Evolutionary conservation across 768 basidiomycete species (phyloP), one percentile per base, ranked within the genome.

Genomic region (Boletales sp.): DNA sequence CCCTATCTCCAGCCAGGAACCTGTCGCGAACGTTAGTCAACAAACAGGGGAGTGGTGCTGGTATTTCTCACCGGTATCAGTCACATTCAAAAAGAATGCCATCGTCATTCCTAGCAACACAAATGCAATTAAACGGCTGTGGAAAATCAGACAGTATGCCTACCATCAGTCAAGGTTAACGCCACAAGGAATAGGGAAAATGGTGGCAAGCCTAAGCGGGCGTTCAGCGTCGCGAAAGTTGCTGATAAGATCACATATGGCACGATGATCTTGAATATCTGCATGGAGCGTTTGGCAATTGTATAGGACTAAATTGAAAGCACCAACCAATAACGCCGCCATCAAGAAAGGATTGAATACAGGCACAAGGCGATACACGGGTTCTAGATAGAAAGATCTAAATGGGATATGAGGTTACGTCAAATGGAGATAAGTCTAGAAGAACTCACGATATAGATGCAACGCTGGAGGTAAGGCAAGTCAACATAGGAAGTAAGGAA

Each of bases 1-100:
- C 7, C 91, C 90, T 46, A 92, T 94, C 61, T 94, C 88, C 50
- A 93, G 71, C 91, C 91, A 94, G 4, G 87, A 90, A 0, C 91
- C 87, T 79, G 58, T 33, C 7, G 18, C 51, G 3, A 34, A 18
- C 42, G 45, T 52, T 39, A 62, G 52, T 46, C 39, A 25, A 54
- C 4, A 25, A 38, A 31, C 8, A 30, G 13, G 14, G 21, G 31
- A 35, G 34, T 9, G 35, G 30, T 17, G 21, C 31, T n/a, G 12
- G 14, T 46, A 28, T 15, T 58, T 70, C 61, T 50, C 55, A 83
- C 83, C 87, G 4, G 82, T 87, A 64, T 94, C 89, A 19, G 82
- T 83, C 25, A 94, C 90, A 35, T 81, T 81, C 73, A 84, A 84
- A 68, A 94, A 93, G 71, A 93, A 92, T 5, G 83, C 74, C 50